Conservation (phyloP, 441 rosid species). For the Omphalea diandra region DNA sequence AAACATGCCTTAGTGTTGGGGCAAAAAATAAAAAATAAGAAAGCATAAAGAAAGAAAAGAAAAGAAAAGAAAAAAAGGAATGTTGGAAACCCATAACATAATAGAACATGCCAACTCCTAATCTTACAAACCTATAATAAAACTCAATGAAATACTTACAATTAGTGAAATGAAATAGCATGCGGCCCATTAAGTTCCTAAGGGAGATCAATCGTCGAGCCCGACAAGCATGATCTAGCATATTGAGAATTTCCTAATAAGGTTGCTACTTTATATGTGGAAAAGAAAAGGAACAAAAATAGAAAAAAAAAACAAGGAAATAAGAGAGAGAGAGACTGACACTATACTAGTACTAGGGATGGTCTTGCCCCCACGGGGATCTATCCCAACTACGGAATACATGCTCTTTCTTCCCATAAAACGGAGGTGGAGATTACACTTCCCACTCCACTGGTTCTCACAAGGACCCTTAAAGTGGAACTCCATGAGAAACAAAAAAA, state of each 20-base stretch:
- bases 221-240: slow-evolving; percentile 79
- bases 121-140: slow-evolving; percentile 37
- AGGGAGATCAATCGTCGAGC: slow-evolving; percentile 71
- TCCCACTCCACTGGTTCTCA: too few species aligned
- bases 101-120: slow-evolving; percentile 33
- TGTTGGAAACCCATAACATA: slow-evolving; percentile 23
- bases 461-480: too few species aligned
- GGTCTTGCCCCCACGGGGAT: too few species aligned
- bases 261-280: background rate
- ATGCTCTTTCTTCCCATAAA: too few species aligned
- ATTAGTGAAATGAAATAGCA: slow-evolving; percentile 21
- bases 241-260: slow-evolving; percentile 21
- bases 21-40: too few species aligned
- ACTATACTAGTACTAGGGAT: background rate
- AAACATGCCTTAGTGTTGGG: too few species aligned
- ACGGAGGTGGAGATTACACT: too few species aligned
- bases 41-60: too few species aligned
- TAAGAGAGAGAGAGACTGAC: background rate
- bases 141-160: slow-evolving; percentile 50
- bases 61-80: slow-evolving; percentile 3
- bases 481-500: too few species aligned
- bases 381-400: too few species aligned
- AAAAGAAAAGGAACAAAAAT: background rate
- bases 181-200: slow-evolving; percentile 33
- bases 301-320: too few species aligned